Evolutionary conservation across 2,329 filamentous ascomycete species (phyloP), one percentile per base, ranked within the genome.

Genomic region (Cladosporium phlei): DNA sequence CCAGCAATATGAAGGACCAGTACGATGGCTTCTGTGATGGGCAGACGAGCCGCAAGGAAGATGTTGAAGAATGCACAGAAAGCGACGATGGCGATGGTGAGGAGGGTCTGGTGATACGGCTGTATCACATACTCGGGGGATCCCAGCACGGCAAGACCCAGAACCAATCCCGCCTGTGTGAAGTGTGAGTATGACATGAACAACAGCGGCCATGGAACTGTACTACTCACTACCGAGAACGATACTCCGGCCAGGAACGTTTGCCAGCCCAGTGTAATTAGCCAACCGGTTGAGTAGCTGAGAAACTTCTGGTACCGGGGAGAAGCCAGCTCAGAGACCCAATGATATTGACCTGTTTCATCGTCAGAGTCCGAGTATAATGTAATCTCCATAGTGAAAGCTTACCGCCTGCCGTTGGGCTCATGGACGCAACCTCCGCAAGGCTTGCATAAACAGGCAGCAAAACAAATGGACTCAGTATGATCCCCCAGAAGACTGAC

Each of bases 1-100:
- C 56, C 62, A 20, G 53, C 46, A 20, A 60, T 24, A 40, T 63
- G 59, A 10, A 57, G 37, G 27, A 56, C 33, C 19, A 65, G 50
- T 25, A 57, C 53, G 9, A 53, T 44, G 0, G 68, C 69, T 58
- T 78, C 75, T 24, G 59, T 43, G 14, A 53, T 40, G 11, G 57
- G 58, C 7, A 61, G 35, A 2, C 70, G 54, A 34, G 64, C 65
- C 2, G 67, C 68, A 16, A 44, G 47, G 32, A 46, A 55, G 2
- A 52, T 52, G 45, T 59, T 61, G 48, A 59, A 53, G 3, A 58
- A 14, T 32, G 62, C 58, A 11, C 56, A 59, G 28, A 62, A 50
- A 50, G 74, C 65, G n/a, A 63, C 56, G 40, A 66, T 61, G 3
- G 54, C 58, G 10, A 63, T 49, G 49, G 61, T 60, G 27, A 63